These are phyloP conservation scores for Monascus purpureus DNA, from an alignment of 495 filamentous ascomycete genomes.

Conservation along the genomic window DNA sequence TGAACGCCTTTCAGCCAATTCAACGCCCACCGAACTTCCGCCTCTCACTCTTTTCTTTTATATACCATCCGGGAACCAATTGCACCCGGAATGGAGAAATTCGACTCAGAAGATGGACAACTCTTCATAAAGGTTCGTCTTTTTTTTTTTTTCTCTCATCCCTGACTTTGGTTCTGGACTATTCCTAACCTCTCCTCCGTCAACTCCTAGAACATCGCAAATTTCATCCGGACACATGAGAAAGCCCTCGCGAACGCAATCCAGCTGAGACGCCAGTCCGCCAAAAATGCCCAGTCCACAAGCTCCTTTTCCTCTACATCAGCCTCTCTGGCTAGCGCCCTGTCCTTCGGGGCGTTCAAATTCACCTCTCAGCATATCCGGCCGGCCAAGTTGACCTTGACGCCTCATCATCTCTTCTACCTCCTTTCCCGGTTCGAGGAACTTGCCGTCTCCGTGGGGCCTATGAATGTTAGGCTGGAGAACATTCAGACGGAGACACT, in stretches of 20 bases:
- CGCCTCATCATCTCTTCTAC: conserved; percentile 96
- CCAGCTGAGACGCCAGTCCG: conserved; percentile 58
- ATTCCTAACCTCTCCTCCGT: conserved; percentile 3
- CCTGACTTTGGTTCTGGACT: not conserved
- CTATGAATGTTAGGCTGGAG: conserved; percentile 91
- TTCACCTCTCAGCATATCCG: conserved; percentile 77
- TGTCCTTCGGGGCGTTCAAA: conserved; percentile 71
- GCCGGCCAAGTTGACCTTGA: conserved; percentile 81
- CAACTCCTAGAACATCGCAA: conserved; percentile 62
- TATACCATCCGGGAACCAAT: conserved; percentile 10
- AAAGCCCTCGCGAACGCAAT: conserved; percentile 93
- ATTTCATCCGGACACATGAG: conserved; percentile 92
- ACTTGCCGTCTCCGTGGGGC: conserved; percentile 73
- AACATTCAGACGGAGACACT: conserved; percentile 81
- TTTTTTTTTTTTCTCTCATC: not conserved
- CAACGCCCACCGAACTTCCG: too few species aligned
- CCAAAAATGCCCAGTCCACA: conserved; percentile 48
- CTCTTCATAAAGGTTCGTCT: conserved; percentile 66
- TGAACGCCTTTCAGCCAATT: conserved; percentile 21
- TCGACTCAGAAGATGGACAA: conserved; percentile 70
- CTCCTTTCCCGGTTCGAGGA: conserved; percentile 90
- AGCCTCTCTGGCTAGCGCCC: conserved; percentile 59
- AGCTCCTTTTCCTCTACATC: conserved; percentile 47
- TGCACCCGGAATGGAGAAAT: conserved; percentile 33
- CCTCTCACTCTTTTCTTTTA: too few species aligned